These are phyloP conservation scores for Cadophora gregata DNA, from an alignment of 2,329 filamentous ascomycete species.

Conservation along the genomic window DNA sequence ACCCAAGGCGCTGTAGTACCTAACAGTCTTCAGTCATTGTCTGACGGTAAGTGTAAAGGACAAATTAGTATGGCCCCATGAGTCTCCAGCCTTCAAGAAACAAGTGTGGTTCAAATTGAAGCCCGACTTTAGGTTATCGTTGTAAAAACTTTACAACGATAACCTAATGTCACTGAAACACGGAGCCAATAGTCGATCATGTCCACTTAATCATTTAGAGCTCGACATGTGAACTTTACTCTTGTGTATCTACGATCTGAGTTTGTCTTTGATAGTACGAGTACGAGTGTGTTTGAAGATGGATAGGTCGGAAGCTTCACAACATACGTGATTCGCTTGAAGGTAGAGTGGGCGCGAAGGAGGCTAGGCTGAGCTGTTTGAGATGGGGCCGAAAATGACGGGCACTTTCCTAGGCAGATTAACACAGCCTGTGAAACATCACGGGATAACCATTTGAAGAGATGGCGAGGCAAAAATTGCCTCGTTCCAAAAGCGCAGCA, in stretches of 20 bases:
- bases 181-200: no score
- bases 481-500: not conserved
- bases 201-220: not conserved
- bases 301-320: not conserved
- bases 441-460: not conserved
- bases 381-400: not conserved
- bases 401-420: not conserved
- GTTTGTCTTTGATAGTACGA: not conserved
- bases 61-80: no score
- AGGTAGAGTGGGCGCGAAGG: not conserved
- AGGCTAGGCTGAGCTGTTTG: constrained; percentile 1
- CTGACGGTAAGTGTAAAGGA: no score
- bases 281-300: not conserved
- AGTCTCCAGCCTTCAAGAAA: no score
- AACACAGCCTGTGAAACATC: constrained; percentile 5
- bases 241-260: not conserved
- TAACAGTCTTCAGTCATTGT: not conserved
- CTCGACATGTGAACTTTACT: not conserved
- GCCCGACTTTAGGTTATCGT: no score
- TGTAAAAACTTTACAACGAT: no score
- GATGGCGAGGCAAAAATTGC: constrained; percentile 1
- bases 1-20: not conserved
- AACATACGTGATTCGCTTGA: not conserved
- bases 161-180: no score
- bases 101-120: no score